These are phyloP conservation scores for Calonectria henricotiae DNA, from an alignment of 2,329 filamentous ascomycete species.

Conservation along the genomic window DNA sequence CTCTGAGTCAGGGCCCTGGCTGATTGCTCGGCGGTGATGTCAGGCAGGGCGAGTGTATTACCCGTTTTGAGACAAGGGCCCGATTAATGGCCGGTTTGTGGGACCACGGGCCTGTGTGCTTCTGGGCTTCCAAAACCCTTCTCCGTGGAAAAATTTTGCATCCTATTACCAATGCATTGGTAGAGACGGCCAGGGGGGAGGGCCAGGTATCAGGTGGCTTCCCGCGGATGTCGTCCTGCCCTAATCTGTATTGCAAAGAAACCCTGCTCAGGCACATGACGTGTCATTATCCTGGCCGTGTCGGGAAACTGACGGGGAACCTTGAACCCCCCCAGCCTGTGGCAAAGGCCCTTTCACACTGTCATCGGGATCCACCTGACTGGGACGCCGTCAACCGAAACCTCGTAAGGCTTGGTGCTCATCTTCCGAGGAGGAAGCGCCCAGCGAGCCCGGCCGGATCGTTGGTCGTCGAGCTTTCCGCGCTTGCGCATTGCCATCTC, in stretches of 20 bases:
- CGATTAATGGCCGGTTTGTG: slow-evolving; percentile 44
- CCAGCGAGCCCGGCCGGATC: slow-evolving; percentile 78
- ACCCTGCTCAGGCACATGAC: slow-evolving; percentile 52
- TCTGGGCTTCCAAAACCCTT: slow-evolving; percentile 50
- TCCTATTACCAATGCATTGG: slow-evolving; percentile 51
- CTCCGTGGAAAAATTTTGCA: slow-evolving; percentile 52
- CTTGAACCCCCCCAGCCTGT: slow-evolving; percentile 13
- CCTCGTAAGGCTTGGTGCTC: slow-evolving; percentile 69
- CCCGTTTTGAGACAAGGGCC: slow-evolving; percentile 34
- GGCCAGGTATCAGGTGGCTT: slow-evolving; percentile 39
- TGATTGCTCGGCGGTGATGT: slow-evolving; percentile 35
- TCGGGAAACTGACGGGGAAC: slow-evolving; percentile 33
- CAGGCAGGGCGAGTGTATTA: slow-evolving; percentile 33
- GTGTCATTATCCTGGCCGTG: slow-evolving; percentile 42
- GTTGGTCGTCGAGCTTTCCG: slow-evolving; percentile 78
- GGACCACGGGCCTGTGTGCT: slow-evolving; percentile 37
- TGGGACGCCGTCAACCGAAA: slow-evolving; percentile 73
- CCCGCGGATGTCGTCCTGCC: slow-evolving; percentile 46
- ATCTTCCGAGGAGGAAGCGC: slow-evolving; percentile 77
- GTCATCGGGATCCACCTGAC: slow-evolving; percentile 69
- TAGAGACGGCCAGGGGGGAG: slow-evolving; percentile 39
- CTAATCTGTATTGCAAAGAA: slow-evolving; percentile 49
- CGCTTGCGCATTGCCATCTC: slow-evolving; percentile 80
- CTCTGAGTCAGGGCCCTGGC: slow-evolving; percentile 44
- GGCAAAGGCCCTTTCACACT: slow-evolving; percentile 43